phyloP scores from a whole-genome alignment of 2,329 filamentous ascomycete genomes.

The Fusarium equiseti region DNA sequence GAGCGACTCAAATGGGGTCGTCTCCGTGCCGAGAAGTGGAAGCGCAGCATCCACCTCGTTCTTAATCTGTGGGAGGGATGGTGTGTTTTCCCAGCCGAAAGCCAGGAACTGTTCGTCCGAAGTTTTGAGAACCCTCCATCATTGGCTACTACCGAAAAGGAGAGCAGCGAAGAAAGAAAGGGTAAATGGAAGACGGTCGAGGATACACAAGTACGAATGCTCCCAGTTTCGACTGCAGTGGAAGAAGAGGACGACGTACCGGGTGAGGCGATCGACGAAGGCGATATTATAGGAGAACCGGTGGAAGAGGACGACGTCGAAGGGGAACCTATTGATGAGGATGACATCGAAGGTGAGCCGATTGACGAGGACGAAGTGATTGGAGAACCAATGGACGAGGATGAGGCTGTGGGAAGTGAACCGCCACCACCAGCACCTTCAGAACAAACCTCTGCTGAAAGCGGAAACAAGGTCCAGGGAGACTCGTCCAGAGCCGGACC shows the following conservation, averaged over 20 bases:
- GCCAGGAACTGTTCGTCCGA: slow-evolving; percentile 76
- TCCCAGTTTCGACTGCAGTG: slow-evolving; percentile 40
- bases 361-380: slow-evolving; percentile 61
- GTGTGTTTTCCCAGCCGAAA: slow-evolving; percentile 79
- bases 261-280: slow-evolving; percentile 59
- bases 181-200: slow-evolving; percentile 66
- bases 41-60: slow-evolving; percentile 77
- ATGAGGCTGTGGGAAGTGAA: slow-evolving; percentile 52
- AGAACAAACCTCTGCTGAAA: slow-evolving; percentile 36
- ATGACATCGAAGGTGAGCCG: slow-evolving; percentile 61
- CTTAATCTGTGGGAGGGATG: slow-evolving; percentile 78
- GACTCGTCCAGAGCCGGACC: slow-evolving; percentile 41
- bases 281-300: slow-evolving; percentile 59
- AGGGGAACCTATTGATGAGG: slow-evolving; percentile 60
- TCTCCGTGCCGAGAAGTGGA: slow-evolving; percentile 86
- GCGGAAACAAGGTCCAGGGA: slow-evolving; percentile 28
- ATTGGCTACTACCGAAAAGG: slow-evolving; percentile 48
- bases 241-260: slow-evolving; percentile 63
- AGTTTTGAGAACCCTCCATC: slow-evolving; percentile 78
- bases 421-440: slow-evolving; percentile 50
- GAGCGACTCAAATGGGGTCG: slow-evolving; percentile 82
- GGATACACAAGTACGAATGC: slow-evolving; percentile 28
- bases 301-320: slow-evolving; percentile 63
- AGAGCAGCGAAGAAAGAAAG: slow-evolving; percentile 49
- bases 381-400: slow-evolving; percentile 57